phyloP scores from a whole-genome alignment of 2,329 filamentous ascomycete species.

The Amphichorda felina region DNA sequence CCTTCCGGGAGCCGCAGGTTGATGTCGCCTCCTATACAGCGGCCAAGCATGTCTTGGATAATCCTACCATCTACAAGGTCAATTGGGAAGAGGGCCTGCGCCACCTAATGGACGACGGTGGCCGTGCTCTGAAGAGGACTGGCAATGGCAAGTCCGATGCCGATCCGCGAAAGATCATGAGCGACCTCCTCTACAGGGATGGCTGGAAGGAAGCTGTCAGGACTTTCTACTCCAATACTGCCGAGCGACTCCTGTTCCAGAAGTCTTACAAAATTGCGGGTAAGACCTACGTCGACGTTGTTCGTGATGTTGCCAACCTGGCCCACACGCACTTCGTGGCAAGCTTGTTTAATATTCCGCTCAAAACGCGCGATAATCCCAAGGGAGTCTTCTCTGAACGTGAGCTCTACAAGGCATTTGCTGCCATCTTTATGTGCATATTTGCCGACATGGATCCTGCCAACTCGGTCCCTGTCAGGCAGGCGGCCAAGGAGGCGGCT shows the following conservation, averaged over 20 bases:
- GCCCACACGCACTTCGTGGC: constrained; percentile 53
- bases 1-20: constrained; percentile 33
- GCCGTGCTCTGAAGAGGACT: constrained; percentile 44
- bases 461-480: constrained; percentile 52
- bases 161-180: constrained; percentile 39
- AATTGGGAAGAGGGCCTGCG: constrained; percentile 52
- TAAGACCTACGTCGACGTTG: constrained; percentile 53
- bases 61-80: constrained; percentile 49
- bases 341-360: constrained; percentile 50
- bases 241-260: constrained; percentile 46
- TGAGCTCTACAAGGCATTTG: constrained; percentile 49
- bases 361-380: constrained; percentile 50
- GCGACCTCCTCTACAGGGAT: constrained; percentile 45
- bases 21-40: constrained; percentile 49
- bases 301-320: constrained; percentile 59
- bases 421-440: constrained; percentile 52
- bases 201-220: constrained; percentile 53
- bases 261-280: constrained; percentile 51
- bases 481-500: constrained; percentile 43
- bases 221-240: constrained; percentile 53
- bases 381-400: constrained; percentile 44
- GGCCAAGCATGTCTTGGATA: constrained; percentile 49
- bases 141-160: constrained; percentile 35
- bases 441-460: constrained; percentile 56
- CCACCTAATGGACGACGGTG: constrained; percentile 45